phyloP scores from a whole-genome alignment of 768 basidiomycete genomes.

The Panaeolus cyanescens region DNA sequence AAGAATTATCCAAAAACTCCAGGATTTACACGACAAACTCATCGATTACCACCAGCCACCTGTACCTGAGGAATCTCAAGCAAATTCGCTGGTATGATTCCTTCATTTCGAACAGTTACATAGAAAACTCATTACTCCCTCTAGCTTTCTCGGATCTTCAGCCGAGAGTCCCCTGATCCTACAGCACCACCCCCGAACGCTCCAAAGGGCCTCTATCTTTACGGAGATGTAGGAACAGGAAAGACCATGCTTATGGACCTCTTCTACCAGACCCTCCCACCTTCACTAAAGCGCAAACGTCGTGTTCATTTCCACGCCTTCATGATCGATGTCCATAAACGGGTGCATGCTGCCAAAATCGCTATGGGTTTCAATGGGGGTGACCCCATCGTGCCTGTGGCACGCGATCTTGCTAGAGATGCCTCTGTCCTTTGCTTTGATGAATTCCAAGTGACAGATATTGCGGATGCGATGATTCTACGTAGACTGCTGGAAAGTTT shows the following conservation, averaged over 20 bases:
- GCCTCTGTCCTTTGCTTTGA: constrained; percentile 92
- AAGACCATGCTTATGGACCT: constrained; percentile 99
- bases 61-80: constrained; percentile 44
- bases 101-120: constrained; percentile 9
- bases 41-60: constrained; percentile 68
- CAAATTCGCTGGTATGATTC: constrained; percentile 41
- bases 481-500: constrained; percentile 86
- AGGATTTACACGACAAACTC: constrained; percentile 76
- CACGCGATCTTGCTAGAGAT: constrained; percentile 82
- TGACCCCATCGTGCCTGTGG: constrained; percentile 87
- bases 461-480: constrained; percentile 98
- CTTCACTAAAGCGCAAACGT: constrained; percentile 67
- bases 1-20: constrained; percentile 79
- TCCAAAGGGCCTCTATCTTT: constrained; percentile 91
- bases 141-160: constrained; percentile 51
- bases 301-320: constrained; percentile 98
- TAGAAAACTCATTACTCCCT: constrained; percentile 17
- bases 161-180: constrained; percentile 36
- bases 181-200: constrained; percentile 48
- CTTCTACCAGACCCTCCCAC: constrained; percentile 83
- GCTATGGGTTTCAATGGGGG: constrained; percentile 67
- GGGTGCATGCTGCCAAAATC: constrained; percentile 80
- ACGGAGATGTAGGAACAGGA: constrained; percentile 95
- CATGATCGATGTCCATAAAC: constrained; percentile 98
- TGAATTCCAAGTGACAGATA: constrained; percentile 98